Base-by-base conservation (phyloP, 1,284 basidiomycete genomes). In the Naganishia cerealis region DNA sequence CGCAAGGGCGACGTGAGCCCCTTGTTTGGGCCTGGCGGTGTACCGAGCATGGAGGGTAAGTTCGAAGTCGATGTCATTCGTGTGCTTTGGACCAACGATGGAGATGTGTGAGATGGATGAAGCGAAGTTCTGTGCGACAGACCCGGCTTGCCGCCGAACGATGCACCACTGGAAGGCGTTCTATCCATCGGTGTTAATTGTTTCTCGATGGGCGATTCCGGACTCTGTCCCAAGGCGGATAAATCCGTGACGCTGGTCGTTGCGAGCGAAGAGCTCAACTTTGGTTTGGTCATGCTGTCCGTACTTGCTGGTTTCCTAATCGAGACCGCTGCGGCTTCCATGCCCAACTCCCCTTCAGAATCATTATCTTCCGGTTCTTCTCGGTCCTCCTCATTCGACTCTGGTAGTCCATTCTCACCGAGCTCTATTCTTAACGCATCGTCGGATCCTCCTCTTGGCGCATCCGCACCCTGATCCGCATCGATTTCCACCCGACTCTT, bases 311-410 rank as follows among this genome's bases (percentile, higher is more conserved):
- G 48, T 24, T 16, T 67, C 29, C 36, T 65, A 10, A 33, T 53
- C 26, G 46, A 50, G 54, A 36, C 42, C 62, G 29, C 38, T 39
- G 29, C 13, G 26, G 29, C 63, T n/a, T 13, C 39, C 36, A 13
- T 15, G n/a, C 33, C 77, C 55, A 80, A 82, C 55, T 84, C 84
- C 39, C 81, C 82, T 36, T 79, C 83, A 16, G 73, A 75, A 18
- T 77, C 78, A 33, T 81, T 80, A 36, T 66, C 68, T 16, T 73
- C 71, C 56, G 26, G 29, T 33, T 18, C 43, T 54, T 56, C 67
- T 56, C 39, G 39, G 48, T 12, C 61, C 59, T 66, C 62, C 58
- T 40, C 61, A 56, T 33, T 33, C 29, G 6, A 33, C 29, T 6
- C 29, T 33, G 29, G 29, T 6, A 26, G 56, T 46, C 24, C 46